Base-by-base conservation (phyloP, 2,329 filamentous ascomycete genomes). In the Aspergillus sp. region DNA sequence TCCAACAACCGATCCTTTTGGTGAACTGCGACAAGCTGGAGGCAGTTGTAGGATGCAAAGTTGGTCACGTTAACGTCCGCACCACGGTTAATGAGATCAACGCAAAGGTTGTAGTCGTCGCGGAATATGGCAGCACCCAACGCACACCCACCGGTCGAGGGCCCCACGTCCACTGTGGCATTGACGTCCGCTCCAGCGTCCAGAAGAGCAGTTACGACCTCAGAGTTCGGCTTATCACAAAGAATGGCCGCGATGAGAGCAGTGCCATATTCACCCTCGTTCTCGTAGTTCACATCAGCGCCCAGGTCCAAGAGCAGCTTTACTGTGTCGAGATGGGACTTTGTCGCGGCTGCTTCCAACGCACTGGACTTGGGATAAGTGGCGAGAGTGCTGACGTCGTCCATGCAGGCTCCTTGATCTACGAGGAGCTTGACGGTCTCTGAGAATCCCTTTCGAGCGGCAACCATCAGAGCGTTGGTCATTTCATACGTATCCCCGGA, bases 311-410 rank as follows among this genome's bases (percentile, higher is more conserved):
- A 6, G 17, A 53, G 31, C 19, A 51, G 9, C 11, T 31, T 15
- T 23, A 57, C 34, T 9, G 28, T 51, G 2, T 51, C 48, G 6
- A 31, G 7, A 19, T 51, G 48, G 2, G 48, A 51, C 25, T 51
- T 51, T 4, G 4, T 25, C 31, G 48, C 48, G 4, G 22, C 48
- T 7, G 28, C 48, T 15, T 51, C 48, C 13, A 51, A 30, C 11
- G 48, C 48, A n/a, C 23, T 51, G 48, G 25, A 51, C n/a, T 51
- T 51, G 5, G 48, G 48, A 30, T 51, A 51, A 7, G 48, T 51
- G 15, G 48, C 48, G 25, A 51, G 28, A 17, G 11, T 30, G 31
- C 48, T 51, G 3, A 51, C 25, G 5, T 19, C 28, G 7, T 51
- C 48, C 9, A 51, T 51, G 13, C 31, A 28, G 23, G 48, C 48